Evolutionary conservation across 345 rosid genomes (phyloP), one percentile per base, ranked within the genome.

Genomic region (Orychophragmus violaceus): DNA sequence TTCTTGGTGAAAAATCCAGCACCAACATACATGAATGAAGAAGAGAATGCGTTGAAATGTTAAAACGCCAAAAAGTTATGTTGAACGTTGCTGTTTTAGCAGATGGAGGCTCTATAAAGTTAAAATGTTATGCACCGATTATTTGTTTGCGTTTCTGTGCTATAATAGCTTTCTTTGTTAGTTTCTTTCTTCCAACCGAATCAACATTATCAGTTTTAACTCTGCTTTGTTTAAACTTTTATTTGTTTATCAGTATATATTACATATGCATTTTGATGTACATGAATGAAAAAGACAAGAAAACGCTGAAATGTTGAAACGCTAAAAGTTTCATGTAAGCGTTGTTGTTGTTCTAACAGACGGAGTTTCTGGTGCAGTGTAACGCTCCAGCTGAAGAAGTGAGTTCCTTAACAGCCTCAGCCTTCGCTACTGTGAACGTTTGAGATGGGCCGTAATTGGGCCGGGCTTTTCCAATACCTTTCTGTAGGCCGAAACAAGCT

Each of bases 331-430:
- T 12, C 50, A 59, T 58, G 66, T 9, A 69, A 69, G 24, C 49
- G 51, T 19, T 39, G 30, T 51, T 50, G 53, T 53, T 59, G 23
- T 9, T 62, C 72, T 54, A 78, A 58, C 82, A 80, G 45, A 39
- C 62, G 1, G 75, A 68, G 72, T 33, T 57, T 59, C 68, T 74
- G 35, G 79, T 35, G 71, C 87, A 83, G 1, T 56, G 75, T 28
- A 80, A 64, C 55, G 80, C 90, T 11, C 91, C 91, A 0, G 88
- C 68, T 13, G 84, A 77, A 36, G 75, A 52, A 5, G 96, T 87
- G 32, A 89, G 71, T 12, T 64, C 46, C 52, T 62, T 68, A 9
- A 80, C 87, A 2, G 55, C 44, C 37, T 19, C 62, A 19, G 88
- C 90, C 55, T 76, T 65, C 1, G 78, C 81, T 12, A 83, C 86